Evolutionary conservation across 805 yeast species (phyloP), one percentile per base, ranked within the genome.

Genomic region (Pichia gijzeniarum): DNA sequence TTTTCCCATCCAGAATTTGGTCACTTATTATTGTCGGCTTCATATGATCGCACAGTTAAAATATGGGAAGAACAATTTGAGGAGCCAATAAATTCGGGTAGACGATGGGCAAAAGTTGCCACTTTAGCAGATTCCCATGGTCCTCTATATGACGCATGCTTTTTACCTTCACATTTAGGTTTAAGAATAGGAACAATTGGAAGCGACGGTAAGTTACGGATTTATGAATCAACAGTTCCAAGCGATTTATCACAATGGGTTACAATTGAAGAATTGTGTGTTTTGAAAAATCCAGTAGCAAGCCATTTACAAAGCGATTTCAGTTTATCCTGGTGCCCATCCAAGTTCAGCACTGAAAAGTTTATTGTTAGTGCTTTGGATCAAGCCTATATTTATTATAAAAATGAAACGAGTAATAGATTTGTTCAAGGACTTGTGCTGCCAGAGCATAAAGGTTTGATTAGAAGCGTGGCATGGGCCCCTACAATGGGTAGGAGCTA

Each of bases 1-100:
- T 93, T 96, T 95, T 96, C 98, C 1, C 84, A 87, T 41, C 99
- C 99, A 2, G 95, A 91, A 62, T 89, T 80, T 63, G 95, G 96
- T 8, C 86, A 86, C 58, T 69, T 93, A 3, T 64, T 93, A 20
- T 95, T 95, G 1, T 79, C 93, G 21, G 89, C 90, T 31, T 86
- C 96, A 1, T 88, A 84, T 63, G 99, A 93, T 59, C 75, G 95
- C 44, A 85, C 95, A 0, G 79, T 91, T 25, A 85, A 85, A 58
- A 70, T 93, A 21, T 93, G 96, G 95, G 95, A 88, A 61, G 97
- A 91, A 58, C 80, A 80, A 55, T 79, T 82, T 9, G 89, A 83
- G 52, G 95, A 84, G 60, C 74, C 79, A 22, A 76, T 73, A 45
- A 80, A 82, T 21, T 75, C 82, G n/a, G 95, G 96, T 3, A 74